Evolutionary conservation across 2,329 filamentous ascomycete species (phyloP).

Genomic region (Neopestalotiopsis clavispora): DNA sequence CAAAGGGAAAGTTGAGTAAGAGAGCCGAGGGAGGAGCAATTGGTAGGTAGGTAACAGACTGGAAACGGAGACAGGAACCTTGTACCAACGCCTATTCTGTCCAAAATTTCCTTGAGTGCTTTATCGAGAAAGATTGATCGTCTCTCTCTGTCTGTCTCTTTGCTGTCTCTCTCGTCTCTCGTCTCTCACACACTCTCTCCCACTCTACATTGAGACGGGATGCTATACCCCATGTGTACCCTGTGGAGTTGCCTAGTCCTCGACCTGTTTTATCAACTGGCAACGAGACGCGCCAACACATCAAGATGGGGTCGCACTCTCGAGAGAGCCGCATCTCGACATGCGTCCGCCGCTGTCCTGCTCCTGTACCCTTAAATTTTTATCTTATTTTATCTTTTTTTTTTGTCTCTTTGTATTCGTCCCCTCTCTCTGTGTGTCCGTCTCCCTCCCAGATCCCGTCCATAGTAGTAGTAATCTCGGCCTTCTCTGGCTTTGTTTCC

Average conservation of each 20-base stretch:
- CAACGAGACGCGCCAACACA: slow-evolving; percentile 88
- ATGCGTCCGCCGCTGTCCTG: slow-evolving; percentile 55
- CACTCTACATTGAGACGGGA: slow-evolving; percentile 38
- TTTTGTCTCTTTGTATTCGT: slow-evolving; percentile 12
- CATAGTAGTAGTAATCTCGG: slow-evolving; percentile 28
- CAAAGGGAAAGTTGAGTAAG: not conserved
- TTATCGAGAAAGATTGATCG: too few species aligned
- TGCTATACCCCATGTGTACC: slow-evolving; percentile 56
- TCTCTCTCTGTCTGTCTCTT: not conserved
- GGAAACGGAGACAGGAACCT: slow-evolving; percentile 30
- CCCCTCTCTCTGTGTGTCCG: not conserved
- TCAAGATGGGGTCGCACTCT: slow-evolving; percentile 75
- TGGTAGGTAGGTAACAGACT: slow-evolving; percentile 21
- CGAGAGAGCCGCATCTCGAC: slow-evolving; percentile 68
- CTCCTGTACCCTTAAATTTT: slow-evolving; percentile 27
- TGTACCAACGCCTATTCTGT: slow-evolving; percentile 33
- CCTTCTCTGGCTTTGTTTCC: slow-evolving; percentile 39
- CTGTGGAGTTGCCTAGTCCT: slow-evolving; percentile 68
- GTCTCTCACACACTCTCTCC: not conserved
- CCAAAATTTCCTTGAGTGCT: slow-evolving; percentile 23
- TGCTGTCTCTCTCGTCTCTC: not conserved
- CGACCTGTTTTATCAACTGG: slow-evolving; percentile 75
- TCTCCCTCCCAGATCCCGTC: not conserved
- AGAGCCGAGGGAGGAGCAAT: not conserved
- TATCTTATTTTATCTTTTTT: not conserved